Conservation (phyloP, 2,329 filamentous ascomycete genomes). For the Fusarium oligoseptatum region DNA sequence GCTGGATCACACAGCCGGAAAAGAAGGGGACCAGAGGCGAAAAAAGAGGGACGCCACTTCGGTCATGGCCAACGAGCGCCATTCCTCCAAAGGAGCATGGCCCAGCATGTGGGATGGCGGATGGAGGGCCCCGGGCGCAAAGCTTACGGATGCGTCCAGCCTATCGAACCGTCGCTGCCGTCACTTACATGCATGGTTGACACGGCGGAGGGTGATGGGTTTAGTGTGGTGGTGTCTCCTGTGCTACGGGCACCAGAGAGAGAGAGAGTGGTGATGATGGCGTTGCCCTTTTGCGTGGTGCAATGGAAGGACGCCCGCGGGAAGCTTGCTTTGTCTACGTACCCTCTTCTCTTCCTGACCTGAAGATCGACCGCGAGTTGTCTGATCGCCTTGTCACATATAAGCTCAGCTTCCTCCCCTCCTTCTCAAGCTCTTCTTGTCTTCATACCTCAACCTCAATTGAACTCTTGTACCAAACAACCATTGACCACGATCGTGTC, state of each 20-base stretch:
- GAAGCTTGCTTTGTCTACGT: not conserved
- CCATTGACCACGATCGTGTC: conserved; percentile 2
- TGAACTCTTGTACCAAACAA: not conserved
- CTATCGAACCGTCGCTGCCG: conserved; percentile 21
- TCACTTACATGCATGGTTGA: conserved; percentile 10
- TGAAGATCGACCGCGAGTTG: conserved; percentile 24
- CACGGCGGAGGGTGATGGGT: not conserved
- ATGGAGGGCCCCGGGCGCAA: conserved; percentile 19
- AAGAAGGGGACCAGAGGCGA: conserved; percentile 10
- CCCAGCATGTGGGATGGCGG: conserved; percentile 27
- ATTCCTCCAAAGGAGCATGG: conserved; percentile 31
- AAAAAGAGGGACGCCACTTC: conserved; percentile 31
- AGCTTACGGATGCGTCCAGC: conserved; percentile 25
- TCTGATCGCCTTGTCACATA: conserved; percentile 11
- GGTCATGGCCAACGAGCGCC: conserved; percentile 30
- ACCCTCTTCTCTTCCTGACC: not conserved
- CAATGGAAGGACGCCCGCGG: not conserved
- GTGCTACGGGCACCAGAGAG: not conserved
- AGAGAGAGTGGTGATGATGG: conserved; percentile 31
- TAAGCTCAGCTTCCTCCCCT: conserved; percentile 30
- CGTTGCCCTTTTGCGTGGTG: conserved; percentile 24
- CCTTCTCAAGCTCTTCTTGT: not conserved
- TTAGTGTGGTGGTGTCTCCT: not conserved
- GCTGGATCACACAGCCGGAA: not conserved
- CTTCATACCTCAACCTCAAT: not conserved